Evolutionary conservation across 1,284 basidiomycete species (phyloP).

Genomic region (Apiotrichum porosum): DNA sequence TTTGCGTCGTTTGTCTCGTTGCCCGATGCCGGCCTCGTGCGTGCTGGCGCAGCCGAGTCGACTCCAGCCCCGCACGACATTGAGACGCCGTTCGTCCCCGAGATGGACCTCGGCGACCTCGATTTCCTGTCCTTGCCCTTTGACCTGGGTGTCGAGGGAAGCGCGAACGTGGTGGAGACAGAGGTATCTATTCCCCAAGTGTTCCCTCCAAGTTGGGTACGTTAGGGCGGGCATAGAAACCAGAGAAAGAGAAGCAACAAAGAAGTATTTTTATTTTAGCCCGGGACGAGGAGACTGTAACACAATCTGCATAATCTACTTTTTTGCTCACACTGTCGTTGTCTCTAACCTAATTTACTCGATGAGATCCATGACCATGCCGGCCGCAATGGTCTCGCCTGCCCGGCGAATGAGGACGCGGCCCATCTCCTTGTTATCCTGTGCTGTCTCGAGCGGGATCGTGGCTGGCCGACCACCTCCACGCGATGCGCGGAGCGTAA

Average conservation of each 20-base stretch:
- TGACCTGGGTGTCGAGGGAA: constrained; percentile 11
- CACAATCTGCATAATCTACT: no score
- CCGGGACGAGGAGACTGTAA: no score
- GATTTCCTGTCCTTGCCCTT: constrained; percentile 21
- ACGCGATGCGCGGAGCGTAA: constrained; percentile 60
- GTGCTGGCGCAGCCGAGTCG: background rate
- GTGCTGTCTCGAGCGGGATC: constrained; percentile 80
- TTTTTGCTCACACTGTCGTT: no score
- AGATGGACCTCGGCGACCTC: constrained; percentile 5
- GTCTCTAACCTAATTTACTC: no score
- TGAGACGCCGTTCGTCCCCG: background rate
- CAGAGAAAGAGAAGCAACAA: no score
- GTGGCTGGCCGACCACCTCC: constrained; percentile 54
- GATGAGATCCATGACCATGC: constrained; percentile 42
- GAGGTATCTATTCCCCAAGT: constrained; percentile 16
- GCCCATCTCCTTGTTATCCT: constrained; percentile 95
- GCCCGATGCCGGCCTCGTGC: constrained; percentile 25
- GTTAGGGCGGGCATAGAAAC: no score
- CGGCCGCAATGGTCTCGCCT: constrained; percentile 92
- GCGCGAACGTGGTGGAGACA: constrained; percentile 16
- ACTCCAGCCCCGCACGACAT: background rate
- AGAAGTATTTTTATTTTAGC: no score
- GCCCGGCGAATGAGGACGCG: constrained; percentile 77
- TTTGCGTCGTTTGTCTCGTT: constrained; percentile 22
- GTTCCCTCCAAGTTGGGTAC: background rate